These are phyloP conservation scores for Colletotrichum echinochloae DNA, from an alignment of 2,329 filamentous ascomycete species.

Conservation along the genomic window DNA sequence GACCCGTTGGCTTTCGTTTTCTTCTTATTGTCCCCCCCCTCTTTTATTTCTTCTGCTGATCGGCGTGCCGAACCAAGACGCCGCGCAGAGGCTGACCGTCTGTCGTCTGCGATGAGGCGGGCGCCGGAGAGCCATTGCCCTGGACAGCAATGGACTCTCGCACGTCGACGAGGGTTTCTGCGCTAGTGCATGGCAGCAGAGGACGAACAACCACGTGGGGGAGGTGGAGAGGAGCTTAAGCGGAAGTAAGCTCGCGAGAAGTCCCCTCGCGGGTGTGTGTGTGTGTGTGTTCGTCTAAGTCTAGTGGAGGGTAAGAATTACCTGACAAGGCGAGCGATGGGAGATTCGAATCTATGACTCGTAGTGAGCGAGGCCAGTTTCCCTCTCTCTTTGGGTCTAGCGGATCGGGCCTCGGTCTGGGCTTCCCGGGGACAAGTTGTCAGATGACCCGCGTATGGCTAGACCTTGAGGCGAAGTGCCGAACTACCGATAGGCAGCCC, in stretches of 20 bases:
- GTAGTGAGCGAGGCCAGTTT: neutral
- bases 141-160: neutral
- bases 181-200: neutral
- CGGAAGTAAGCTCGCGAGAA: neutral
- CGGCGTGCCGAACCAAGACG: neutral
- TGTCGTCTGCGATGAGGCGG: neutral
- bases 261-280: neutral
- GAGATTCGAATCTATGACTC: neutral
- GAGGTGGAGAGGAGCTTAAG: neutral
- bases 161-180: neutral
- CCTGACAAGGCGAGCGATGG: constrained; percentile 5
- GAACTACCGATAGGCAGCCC: constrained; percentile 6
- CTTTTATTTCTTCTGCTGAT: neutral
- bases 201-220: constrained; percentile 11
- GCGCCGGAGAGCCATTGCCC: neutral
- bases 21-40: too few species aligned
- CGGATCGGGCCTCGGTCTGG: neutral
- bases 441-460: constrained; percentile 10
- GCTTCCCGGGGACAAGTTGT: constrained; percentile 5
- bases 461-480: constrained; percentile 14
- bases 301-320: neutral
- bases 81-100: neutral
- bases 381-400: neutral
- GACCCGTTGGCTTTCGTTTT: neutral
- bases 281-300: constrained; percentile 10